These are phyloP conservation scores for Naganishia randhawae DNA, from an alignment of 768 basidiomycete species.

Conservation along the genomic window DNA sequence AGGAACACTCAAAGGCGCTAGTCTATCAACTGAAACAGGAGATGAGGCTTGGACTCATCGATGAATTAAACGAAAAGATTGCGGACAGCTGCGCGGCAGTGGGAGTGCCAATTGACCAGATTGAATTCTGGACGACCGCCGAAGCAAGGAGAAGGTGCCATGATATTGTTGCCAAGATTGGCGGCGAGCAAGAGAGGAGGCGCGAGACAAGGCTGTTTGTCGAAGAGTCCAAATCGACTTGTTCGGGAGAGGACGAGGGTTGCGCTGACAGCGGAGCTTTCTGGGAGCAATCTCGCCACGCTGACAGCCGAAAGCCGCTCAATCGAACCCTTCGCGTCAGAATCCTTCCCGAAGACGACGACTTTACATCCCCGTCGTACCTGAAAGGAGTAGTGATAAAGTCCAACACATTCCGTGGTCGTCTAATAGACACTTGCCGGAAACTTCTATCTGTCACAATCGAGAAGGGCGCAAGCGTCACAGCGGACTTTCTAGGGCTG, in stretches of 20 bases:
- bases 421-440: conserved; percentile 5
- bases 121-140: conserved; percentile 74
- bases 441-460: conserved; percentile 21
- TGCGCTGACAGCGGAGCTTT: conserved; percentile 15
- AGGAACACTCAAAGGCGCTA: conserved; percentile 66
- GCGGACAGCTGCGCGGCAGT: not conserved
- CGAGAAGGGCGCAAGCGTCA: conserved; percentile 17
- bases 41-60: conserved; percentile 62
- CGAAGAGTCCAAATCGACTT: conserved; percentile 10
- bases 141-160: conserved; percentile 71
- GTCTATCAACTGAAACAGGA: conserved; percentile 71
- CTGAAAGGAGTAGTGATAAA: not conserved
- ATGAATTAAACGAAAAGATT: conserved; percentile 58
- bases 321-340: conserved; percentile 2
- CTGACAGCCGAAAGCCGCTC: conserved; percentile 55
- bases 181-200: conserved; percentile 64
- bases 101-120: conserved; percentile 27
- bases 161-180: conserved; percentile 76
- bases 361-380: not conserved
- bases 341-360: conserved; percentile 8
- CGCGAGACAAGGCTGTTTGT: conserved; percentile 64
- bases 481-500: conserved; percentile 14
- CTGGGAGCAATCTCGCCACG: conserved; percentile 48
- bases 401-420: not conserved
- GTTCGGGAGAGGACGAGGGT: conserved; percentile 23